Base-by-base conservation (phyloP, 106 monocot genomes). In the Xerophyta viscosa region DNA sequence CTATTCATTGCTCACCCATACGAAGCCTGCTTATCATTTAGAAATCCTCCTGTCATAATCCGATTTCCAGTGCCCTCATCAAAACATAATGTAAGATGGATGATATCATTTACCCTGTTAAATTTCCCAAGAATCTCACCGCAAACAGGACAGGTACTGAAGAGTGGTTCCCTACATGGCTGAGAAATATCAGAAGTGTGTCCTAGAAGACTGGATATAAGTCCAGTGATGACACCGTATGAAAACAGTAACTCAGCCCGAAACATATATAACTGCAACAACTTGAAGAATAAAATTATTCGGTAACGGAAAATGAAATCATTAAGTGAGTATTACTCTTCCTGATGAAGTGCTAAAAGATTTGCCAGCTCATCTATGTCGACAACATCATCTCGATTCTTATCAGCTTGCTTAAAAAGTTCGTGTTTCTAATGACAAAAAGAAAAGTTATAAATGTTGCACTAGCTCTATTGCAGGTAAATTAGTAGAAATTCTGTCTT, bases 21-120 rank as follows among this genome's bases (percentile, higher is more conserved):
- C 9, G 94, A 84, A 52, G 94, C 94, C 33, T 96, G 81, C 50
- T 79, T 89, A 46, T 88, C 94, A 44, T 88, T 96, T 42, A 96
- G 68, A 71, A 96, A 96, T 48, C 94, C 94, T 50, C 94, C 94
- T 22, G 94, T 96, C 94, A 96, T 96, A 20, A 76, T 49, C 64
- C 88, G 94, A 71, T 85, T 96, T 67, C 94, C 94, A 59, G 94
- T 96, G 63, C 94, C 94, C 76, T 96, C 94, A 48, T 96, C 94
- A 56, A 96, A 96, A 57, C 94, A 96, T 66, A 96, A 71, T 36
- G 81, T 82, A 70, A 96, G 60, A 67, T 96, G 94, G 48, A 96
- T 85, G 20, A 96, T 74, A 67, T 59, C 88, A 76, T 96, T 96
- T 62, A 96, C 62, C 61, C 71, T 77, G 54, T 82, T 65, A 50